Evolutionary conservation across 768 basidiomycete genomes (phyloP), one percentile per base, ranked within the genome.

Genomic region (Lentinula aciculospora): DNA sequence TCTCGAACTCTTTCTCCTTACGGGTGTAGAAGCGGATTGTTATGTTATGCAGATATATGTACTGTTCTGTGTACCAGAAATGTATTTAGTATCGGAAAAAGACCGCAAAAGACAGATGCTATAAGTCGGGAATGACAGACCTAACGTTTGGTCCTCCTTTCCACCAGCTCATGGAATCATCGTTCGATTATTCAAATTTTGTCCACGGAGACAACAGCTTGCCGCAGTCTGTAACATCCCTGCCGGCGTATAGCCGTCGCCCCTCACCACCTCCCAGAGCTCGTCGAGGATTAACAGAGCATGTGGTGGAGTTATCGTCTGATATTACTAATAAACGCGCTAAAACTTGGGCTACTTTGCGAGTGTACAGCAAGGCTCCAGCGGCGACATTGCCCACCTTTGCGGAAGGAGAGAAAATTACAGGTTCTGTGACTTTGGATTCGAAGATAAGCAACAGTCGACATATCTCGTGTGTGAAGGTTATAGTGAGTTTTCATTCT

Each of bases 401-500:
- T 60, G 42, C 72, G 15, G 71, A 79, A 62, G 72, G 72, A 37
- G 63, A 66, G 9, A 60, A 61, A 2, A 62, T 77, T 4, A 64
- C 64, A 37, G 77, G 78, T 9, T 65, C 67, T 37, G 71, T 78
- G 12, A 64, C 64, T 6, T 63, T 80, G 25, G 64, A 65, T 48
- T 58, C 74, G 17, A 25, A 39, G 19, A 56, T 44, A 32, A 57
- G 69, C 69, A 71, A 71, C 36, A 69, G 75, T 5, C 79, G 82
- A 40, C 69, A 71, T 21, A 75, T 84, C 46, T 76, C 79, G 58
- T 72, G 72, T 10, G 75, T 87, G 12, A 67, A 70, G 12, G 61
- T 86, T 50, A 72, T 75, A 57, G 85, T 84, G 63, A 27, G 72
- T 67, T 39, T 45, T 6, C n/a, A n/a, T n/a, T n/a, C n/a, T n/a